Base-by-base conservation (phyloP, 2,329 filamentous ascomycete species). In the Botrytis aclada region DNA sequence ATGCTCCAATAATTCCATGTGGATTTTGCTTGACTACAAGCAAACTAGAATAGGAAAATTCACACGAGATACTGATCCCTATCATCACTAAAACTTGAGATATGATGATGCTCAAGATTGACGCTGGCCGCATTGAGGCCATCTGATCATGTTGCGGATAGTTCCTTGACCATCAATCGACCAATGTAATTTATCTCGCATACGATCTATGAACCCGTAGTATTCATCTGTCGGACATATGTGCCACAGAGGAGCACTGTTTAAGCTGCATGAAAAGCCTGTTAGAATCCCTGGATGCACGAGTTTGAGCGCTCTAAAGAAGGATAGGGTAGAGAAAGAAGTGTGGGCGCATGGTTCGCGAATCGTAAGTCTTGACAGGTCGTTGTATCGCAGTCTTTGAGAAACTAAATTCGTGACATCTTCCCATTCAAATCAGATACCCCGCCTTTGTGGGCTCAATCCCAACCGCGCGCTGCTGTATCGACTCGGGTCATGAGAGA, bases 381-480 rank as follows among this genome's bases (percentile, higher is more conserved):
- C 37, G 18, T 56, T 67, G 70, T 67, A 47, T 67, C 54, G 63
- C 62, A 63, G 65, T 66, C n/a, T 69, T 70, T 14, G 67, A 69
- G 71, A 70, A 70, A 43, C 62, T 34, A 47, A 12, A 70, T 43
- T 43, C 14, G 65, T 63, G 45, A 70, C 32, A 62, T 69, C 41
- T 34, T 70, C 12, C 54, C 45, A 63, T 72, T 70, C 56, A 56
- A 70, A 14, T 16, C 12, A 37, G 37, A 39, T 58, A 34, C 25
- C 37, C 65, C 58, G 54, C 39, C 41, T 41, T 51, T 12, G 32
- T 37, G 51, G 22, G 29, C 22, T 56, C 12, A 10, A 25, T 22
- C 29, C 60, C 54, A 72, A 70, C 69, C 69, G 54, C 69, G 69
- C 69, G 60, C 72, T 72, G 60, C 41, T 66, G 56, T 69, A 32